Conservation (phyloP, 176 grass and related monocot genomes). For the Phragmites australis region DNA sequence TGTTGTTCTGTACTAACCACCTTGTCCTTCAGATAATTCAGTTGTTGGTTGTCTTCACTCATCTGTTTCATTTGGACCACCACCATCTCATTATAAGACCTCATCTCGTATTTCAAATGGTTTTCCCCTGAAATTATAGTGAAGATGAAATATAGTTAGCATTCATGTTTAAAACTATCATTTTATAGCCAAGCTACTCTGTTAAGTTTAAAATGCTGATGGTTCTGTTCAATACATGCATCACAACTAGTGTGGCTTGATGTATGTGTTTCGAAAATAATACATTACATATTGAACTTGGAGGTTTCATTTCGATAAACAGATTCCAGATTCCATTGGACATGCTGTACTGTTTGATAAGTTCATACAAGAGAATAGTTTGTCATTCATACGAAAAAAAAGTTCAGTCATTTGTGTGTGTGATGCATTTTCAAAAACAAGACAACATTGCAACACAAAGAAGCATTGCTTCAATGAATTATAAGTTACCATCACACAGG, state of each 20-base stretch:
- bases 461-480: not conserved
- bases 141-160: constrained; percentile 7
- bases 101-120: constrained; percentile 71
- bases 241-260: not conserved
- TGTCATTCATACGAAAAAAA: not conserved
- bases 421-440: constrained; percentile 8
- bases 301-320: not conserved
- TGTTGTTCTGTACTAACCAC: constrained; percentile 54
- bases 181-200: not conserved
- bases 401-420: no score
- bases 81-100: constrained; percentile 91
- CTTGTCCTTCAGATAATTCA: constrained; percentile 65
- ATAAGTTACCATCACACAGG: not conserved
- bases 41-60: constrained; percentile 84
- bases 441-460: not conserved
- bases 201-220: not conserved
- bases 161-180: constrained; percentile 15
- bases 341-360: not conserved
- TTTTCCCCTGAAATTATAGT: constrained; percentile 60
- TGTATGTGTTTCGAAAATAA: not conserved
- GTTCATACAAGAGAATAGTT: not conserved
- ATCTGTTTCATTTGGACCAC: constrained; percentile 79
- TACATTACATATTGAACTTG: not conserved
- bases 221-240: constrained; percentile 11
- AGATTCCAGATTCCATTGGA: not conserved